These are phyloP conservation scores for Heritiera fomes DNA, from an alignment of 345 rosid species.

Conservation along the genomic window DNA sequence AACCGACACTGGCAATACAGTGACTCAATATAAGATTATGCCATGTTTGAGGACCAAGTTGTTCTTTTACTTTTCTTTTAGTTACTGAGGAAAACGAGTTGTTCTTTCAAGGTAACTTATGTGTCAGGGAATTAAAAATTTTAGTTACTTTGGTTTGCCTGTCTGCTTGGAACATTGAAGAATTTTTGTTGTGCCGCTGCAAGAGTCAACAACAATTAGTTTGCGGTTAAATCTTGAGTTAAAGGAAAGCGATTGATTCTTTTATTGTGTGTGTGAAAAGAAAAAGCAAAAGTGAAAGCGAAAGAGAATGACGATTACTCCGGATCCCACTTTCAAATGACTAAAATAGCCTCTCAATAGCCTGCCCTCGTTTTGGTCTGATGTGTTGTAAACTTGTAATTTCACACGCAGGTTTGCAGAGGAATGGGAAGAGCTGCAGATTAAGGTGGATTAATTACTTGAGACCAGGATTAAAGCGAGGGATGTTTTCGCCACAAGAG, in stretches of 20 bases:
- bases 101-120: background rate
- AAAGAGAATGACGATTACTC: conserved; percentile 14
- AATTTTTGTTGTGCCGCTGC: background rate
- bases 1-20: background rate
- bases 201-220: background rate
- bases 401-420: conserved; percentile 59
- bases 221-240: conserved; percentile 10
- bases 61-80: background rate
- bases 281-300: background rate
- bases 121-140: background rate
- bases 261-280: background rate
- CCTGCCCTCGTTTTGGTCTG: background rate
- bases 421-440: conserved; percentile 97
- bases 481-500: conserved; percentile 57
- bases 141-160: background rate
- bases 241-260: conserved; percentile 5
- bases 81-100: background rate
- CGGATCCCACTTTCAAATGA: background rate
- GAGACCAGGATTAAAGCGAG: conserved; percentile 84
- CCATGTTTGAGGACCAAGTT: background rate
- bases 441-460: conserved; percentile 94
- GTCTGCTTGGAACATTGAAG: background rate
- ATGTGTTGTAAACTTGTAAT: background rate
- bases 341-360: conserved; percentile 23
- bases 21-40: background rate